A percentile compares a stretch with the other conserved stretches of the same genome.
These are phyloP conservation scores for Linum tenue DNA, from an alignment of 345 rosid species.

Conservation along the genomic window DNA sequence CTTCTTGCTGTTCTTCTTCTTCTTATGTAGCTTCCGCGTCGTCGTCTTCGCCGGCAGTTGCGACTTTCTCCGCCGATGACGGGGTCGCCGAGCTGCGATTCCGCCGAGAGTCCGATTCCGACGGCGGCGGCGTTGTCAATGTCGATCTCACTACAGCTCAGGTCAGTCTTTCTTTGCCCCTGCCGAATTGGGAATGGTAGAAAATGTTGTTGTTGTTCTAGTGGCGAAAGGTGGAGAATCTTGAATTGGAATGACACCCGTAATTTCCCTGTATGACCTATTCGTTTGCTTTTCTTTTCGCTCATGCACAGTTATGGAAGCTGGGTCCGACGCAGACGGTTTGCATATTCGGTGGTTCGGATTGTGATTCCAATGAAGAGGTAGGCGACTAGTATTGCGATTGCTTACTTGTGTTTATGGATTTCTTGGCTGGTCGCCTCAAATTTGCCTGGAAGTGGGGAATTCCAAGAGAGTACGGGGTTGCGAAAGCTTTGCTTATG, in stretches of 20 bases:
- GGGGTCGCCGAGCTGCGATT: slow-evolving; percentile 56
- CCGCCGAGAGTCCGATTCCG: slow-evolving; percentile 27
- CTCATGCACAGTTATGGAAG: slow-evolving; percentile 56
- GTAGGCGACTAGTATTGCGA: slow-evolving; percentile 20
- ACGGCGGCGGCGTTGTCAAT: slow-evolving; percentile 16
- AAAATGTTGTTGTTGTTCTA: not conserved
- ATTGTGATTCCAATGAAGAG: slow-evolving; percentile 42
- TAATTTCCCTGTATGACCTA: slow-evolving; percentile 9
- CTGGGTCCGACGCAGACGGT: slow-evolving; percentile 59
- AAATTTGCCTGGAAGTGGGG: too few species aligned
- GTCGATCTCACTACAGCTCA: slow-evolving; percentile 43
- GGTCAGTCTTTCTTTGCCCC: slow-evolving; percentile 26
- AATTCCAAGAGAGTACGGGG: too few species aligned
- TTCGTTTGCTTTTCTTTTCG: not conserved
- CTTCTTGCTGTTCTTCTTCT: slow-evolving; percentile 35
- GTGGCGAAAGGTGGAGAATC: too few species aligned
- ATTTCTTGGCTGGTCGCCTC: too few species aligned
- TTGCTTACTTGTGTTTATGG: not conserved
- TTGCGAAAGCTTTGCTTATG: not conserved
- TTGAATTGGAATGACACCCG: not conserved
- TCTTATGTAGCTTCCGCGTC: slow-evolving; percentile 11
- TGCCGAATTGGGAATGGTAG: not conserved
- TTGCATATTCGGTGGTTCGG: slow-evolving; percentile 40
- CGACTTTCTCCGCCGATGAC: slow-evolving; percentile 40
- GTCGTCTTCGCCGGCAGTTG: slow-evolving; percentile 33